phyloP scores from a whole-genome alignment of 495 filamentous ascomycete genomes.

The Haplographium delicatum region DNA sequence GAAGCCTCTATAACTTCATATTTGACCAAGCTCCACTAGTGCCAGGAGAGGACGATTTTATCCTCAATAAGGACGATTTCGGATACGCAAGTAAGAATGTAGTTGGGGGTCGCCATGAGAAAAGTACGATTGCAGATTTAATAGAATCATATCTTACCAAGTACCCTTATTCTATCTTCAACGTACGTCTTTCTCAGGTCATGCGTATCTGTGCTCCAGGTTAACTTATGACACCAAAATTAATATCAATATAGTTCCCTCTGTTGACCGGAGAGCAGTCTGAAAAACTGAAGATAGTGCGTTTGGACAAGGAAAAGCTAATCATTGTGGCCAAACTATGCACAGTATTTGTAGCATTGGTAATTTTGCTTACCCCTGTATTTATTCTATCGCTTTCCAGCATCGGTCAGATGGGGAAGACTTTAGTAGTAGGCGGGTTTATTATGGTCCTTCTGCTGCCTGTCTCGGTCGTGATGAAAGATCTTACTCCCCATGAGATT shows the following conservation, averaged over 20 bases:
- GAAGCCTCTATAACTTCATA: slow-evolving; percentile 6
- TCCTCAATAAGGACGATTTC: not conserved
- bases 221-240: not conserved
- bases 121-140: not conserved
- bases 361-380: slow-evolving; percentile 1
- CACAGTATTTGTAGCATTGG: not conserved
- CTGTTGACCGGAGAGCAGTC: not conserved
- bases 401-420: not conserved
- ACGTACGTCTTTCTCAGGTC: not conserved
- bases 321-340: not conserved
- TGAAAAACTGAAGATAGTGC: not conserved
- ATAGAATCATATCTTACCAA: not conserved
- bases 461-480: not conserved
- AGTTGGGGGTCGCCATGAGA: too few relatives aligned
- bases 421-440: slow-evolving; percentile 1
- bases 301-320: not conserved
- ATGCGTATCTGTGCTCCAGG: not conserved
- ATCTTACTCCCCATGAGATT: not conserved
- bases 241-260: not conserved
- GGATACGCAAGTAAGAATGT: not conserved
- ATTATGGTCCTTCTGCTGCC: not conserved
- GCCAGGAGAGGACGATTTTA: slow-evolving; percentile 1
- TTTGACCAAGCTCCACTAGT: not conserved
- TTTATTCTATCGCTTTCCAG: not conserved
- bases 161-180: not conserved